Evolutionary conservation across 2,329 filamentous ascomycete genomes (phyloP), one percentile per base, ranked within the genome.

Genomic region (Venturia effusa): DNA sequence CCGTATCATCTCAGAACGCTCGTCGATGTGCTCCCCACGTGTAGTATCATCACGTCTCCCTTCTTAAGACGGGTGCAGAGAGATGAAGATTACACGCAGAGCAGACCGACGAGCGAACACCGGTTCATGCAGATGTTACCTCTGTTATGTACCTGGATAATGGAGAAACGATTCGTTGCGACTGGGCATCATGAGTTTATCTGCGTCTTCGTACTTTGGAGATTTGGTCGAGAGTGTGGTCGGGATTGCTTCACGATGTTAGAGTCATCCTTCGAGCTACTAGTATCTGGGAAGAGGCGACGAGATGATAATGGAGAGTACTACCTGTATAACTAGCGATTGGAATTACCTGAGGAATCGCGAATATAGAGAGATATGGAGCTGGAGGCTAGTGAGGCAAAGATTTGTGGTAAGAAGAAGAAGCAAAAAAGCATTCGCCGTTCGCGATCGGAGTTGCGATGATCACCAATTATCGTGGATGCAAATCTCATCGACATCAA

Each of bases 1-100:
- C 62, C 62, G 62, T 64, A 64, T 64, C 37, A 64, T 64, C 62
- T 64, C 62, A 64, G 62, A 64, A 43, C 62, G 62, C 40, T 13
- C 45, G 22, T 27, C 8, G 1, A 34, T 55, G 13, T 55, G 15
- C 7, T 27, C 51, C 51, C 27, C 13, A 34, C 27, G 34, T 34
- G 51, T 34, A 55, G 51, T 55, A 55, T 45, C 39, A 41, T 51
- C 27, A 55, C 51, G 3, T n/a, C n/a, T 13, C 27, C 30, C 15
- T 8, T 19, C 32, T 22, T 11, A 55, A n/a, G n/a, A 55, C 34
- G 48, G 27, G 48, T 27, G 48, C 48, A 55, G 19, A 3, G 48
- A 34, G 27, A 55, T 34, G n/a, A 34, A n/a, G n/a, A 27, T 27
- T 19, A 32, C 48, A 32, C 11, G 19, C 15, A 22, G 11, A 19